Evolutionary conservation across 345 rosid species (phyloP).

Genomic region (Linum lewisii): DNA sequence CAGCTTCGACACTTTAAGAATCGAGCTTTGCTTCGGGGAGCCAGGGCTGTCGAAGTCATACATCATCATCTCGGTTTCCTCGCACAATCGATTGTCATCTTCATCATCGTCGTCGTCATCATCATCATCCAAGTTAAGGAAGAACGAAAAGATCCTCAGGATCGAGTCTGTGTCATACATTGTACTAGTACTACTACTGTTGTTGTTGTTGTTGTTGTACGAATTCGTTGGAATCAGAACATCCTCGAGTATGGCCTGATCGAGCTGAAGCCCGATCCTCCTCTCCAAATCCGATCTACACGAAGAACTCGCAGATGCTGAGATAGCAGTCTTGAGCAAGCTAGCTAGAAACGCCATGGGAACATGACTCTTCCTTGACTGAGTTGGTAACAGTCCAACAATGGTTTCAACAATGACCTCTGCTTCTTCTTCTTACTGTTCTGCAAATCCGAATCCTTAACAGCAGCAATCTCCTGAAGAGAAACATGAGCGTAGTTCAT

Average conservation of each 20-base stretch:
- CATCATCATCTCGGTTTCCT: conserved; percentile 71
- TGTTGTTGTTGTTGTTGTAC: conserved; percentile 38
- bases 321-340: conserved; percentile 65
- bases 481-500: conserved; percentile 73
- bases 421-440: conserved; percentile 68
- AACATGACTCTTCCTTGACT: conserved; percentile 75
- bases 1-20: conserved; percentile 85
- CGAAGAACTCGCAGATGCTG: conserved; percentile 52
- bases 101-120: conserved; percentile 59
- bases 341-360: conserved; percentile 94
- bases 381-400: conserved; percentile 69
- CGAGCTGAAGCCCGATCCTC: conserved; percentile 83
- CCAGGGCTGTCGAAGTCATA: conserved; percentile 86
- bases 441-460: conserved; percentile 61
- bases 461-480: conserved; percentile 54
- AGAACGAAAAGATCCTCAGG: conserved; percentile 74
- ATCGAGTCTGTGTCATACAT: conserved; percentile 80
- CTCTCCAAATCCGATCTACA: conserved; percentile 82
- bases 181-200: neutral
- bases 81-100: conserved; percentile 50
- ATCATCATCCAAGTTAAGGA: conserved; percentile 80
- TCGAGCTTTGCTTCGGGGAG: conserved; percentile 90
- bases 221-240: conserved; percentile 65
- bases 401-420: conserved; percentile 66
- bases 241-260: conserved; percentile 98